Conservation (phyloP, 2,329 filamentous ascomycete species). For the Monilinia fructicola region DNA sequence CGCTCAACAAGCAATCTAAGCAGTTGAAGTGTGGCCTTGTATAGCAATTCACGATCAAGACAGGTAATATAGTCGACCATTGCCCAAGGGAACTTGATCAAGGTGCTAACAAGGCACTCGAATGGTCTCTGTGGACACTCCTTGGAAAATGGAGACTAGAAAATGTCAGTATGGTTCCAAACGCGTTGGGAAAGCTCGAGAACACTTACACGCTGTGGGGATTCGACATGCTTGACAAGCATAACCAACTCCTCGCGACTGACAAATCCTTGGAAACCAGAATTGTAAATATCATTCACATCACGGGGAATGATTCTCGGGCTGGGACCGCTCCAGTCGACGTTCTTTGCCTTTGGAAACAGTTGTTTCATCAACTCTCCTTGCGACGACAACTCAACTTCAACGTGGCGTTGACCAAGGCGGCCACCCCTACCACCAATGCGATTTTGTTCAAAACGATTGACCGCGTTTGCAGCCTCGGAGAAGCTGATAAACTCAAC, state of each 20-base stretch:
- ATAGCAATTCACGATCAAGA: conserved; percentile 55
- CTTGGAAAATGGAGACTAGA: conserved; percentile 57
- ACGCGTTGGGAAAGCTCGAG: neutral
- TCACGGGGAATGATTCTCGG: conserved; percentile 46
- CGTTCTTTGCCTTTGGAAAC: conserved; percentile 57
- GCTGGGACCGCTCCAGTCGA: conserved; percentile 53
- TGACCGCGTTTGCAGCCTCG: conserved; percentile 55
- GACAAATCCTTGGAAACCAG: conserved; percentile 61
- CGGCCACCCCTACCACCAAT: conserved; percentile 46
- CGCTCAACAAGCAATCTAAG: conserved; percentile 48
- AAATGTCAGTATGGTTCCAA: conserved; percentile 21
- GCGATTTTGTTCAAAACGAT: conserved; percentile 47
- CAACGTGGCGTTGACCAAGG: conserved; percentile 58
- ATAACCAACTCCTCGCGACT: conserved; percentile 62
- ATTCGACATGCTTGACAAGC: conserved; percentile 63
- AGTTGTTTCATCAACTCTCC: conserved; percentile 59
- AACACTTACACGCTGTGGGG: conserved; percentile 57
- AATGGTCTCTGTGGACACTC: conserved; percentile 64
- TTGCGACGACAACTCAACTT: conserved; percentile 57
- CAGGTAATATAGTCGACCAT: conserved; percentile 57
- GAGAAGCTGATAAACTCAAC: conserved; percentile 55
- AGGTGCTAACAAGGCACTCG: conserved; percentile 63
- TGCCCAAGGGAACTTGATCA: conserved; percentile 57
- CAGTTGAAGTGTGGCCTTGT: conserved; percentile 51
- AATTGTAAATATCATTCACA: conserved; percentile 43